A percentile compares a stretch with the other conserved stretches of the same genome.
Conservation (phyloP, 2,329 filamentous ascomycete species). For the Aspergillus thermomutatus region DNA sequence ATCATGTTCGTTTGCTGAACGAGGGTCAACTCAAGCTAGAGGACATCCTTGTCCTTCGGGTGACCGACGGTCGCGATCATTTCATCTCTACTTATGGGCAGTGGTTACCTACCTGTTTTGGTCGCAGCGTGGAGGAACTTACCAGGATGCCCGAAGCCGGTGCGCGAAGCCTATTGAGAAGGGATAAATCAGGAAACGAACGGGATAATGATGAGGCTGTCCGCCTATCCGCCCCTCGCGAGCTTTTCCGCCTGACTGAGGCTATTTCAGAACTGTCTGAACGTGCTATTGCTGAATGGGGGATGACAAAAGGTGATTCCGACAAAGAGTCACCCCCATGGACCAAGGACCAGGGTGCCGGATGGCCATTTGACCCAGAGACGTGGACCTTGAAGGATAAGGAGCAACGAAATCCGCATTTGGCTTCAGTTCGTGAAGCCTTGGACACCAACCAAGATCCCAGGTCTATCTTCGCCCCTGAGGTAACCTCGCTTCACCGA, state of each 20-base stretch:
- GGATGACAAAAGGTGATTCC: constrained; percentile 50
- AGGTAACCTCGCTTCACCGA: constrained; percentile 62
- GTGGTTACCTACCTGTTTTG: constrained; percentile 81
- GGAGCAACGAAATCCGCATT: constrained; percentile 41
- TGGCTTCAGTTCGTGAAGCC: constrained; percentile 55
- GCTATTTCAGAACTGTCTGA: constrained; percentile 62
- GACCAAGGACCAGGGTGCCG: constrained; percentile 42
- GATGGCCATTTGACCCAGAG: constrained; percentile 60
- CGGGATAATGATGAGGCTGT: constrained; percentile 35
- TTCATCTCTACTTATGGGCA: constrained; percentile 77
- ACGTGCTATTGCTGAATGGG: constrained; percentile 60
- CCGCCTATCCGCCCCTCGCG: constrained; percentile 76
- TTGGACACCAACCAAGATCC: constrained; percentile 69
- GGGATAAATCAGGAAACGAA: constrained; percentile 29
- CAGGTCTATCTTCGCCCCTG: constrained; percentile 58
- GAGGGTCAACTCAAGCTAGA: constrained; percentile 65
- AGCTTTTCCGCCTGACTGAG: constrained; percentile 86
- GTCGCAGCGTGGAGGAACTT: constrained; percentile 81
- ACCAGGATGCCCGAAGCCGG: constrained; percentile 75
- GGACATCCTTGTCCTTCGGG: constrained; percentile 81
- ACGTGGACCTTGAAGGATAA: constrained; percentile 45
- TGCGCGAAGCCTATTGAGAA: constrained; percentile 63
- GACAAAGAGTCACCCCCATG: constrained; percentile 46
- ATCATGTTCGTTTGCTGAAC: constrained; percentile 69
- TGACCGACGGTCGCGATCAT: constrained; percentile 81